Base-by-base conservation (phyloP, 441 rosid genomes). In the California macrophylla region DNA sequence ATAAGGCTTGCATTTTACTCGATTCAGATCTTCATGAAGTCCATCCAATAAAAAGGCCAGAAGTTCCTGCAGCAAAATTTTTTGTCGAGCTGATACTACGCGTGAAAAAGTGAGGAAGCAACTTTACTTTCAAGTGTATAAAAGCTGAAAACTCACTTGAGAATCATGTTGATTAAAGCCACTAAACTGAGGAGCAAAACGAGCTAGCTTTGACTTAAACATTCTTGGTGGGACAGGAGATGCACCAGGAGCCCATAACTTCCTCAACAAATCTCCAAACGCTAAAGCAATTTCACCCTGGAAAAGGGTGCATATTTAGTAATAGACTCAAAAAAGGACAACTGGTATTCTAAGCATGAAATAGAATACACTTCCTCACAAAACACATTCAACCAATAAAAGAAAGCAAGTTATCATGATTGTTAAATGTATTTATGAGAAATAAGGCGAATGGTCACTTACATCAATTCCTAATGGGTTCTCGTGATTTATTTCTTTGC, bases 121-220 rank as follows among this genome's bases (percentile, higher is more conserved):
- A 62, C 68, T 74, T 7, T 72, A 66, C 69, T 68, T 66, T 34
- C 58, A 66, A 36, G 76, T 70, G 64, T 72, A 67, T 72, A 50
- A 80, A n/a, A 66, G 72, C 40, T 80, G 34, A 26, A 66, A 66
- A 83, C 91, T 77, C 50, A 89, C 94, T 83, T 89, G 94, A 70
- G 94, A 86, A 85, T 89, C 94, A 81, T 89, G 94, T 82, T 89
- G 94, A 82, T 85, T 86, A 77, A 74, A 89, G 76, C 94, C 94
- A 78, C 79, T 85, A 77, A 89, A 89, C 65, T 89, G 94, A 77
- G 88, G 84, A 71, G 94, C 91, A 77, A 86, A 89, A 58, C 85
- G 87, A 77, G 89, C 83, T 72, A 89, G 90, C 81, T 89, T 89
- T 66, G 85, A 83, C 80, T 89, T 89, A 75, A 89, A 89, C 9